phyloP scores from a whole-genome alignment of 148 eudicot species.

The Rhododendron vialii region DNA sequence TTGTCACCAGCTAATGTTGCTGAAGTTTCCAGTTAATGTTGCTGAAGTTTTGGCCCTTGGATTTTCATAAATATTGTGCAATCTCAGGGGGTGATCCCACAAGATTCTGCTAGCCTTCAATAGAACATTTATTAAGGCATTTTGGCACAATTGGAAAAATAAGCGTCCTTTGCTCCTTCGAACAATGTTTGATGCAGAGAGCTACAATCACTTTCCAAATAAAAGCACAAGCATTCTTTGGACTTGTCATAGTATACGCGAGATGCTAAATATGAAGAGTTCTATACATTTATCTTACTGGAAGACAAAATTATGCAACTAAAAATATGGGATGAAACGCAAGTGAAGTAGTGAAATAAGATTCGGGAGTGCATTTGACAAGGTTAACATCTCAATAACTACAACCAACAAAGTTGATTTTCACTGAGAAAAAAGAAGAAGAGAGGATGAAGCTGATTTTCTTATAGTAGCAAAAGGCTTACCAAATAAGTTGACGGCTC shows the following conservation, averaged over 20 bases:
- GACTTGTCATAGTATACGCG: neutral
- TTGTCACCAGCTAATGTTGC: neutral
- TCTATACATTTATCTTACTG: neutral
- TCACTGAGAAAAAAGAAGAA: no score
- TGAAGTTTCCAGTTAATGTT: neutral
- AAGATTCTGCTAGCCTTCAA: neutral
- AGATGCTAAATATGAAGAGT: neutral
- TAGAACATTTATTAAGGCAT: neutral
- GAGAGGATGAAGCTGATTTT: no score
- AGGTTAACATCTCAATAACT: no score
- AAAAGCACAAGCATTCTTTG: neutral
- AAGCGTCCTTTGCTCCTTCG: neutral
- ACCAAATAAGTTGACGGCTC: no score
- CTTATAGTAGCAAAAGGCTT: neutral
- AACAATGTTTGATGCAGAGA: neutral
- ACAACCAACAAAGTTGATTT: no score
- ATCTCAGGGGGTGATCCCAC: conserved; percentile 3
- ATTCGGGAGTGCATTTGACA: no score
- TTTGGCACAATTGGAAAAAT: neutral
- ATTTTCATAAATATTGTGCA: conserved; percentile 1
- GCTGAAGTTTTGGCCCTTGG: conserved; percentile 13
- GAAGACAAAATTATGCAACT: neutral
- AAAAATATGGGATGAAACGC: neutral
- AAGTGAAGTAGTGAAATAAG: no score
- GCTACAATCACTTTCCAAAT: neutral